Conservation (phyloP, 305 asterid species). For the Fraxinus dipetala region DNA sequence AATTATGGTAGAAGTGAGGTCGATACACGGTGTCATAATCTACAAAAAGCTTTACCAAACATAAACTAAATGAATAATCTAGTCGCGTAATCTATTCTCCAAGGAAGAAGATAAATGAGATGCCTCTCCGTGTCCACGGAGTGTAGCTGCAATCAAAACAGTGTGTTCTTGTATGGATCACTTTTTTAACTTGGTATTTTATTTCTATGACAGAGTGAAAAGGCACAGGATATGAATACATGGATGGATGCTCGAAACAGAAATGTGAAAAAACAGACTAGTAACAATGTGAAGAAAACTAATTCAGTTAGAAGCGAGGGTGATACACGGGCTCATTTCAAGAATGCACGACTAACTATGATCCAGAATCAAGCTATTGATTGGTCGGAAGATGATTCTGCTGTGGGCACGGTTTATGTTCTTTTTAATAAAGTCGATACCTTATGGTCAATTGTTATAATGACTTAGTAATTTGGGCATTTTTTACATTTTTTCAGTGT, state of each 20-base stretch:
- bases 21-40: not conserved
- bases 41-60: not conserved
- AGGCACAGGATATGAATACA: conserved; percentile 31
- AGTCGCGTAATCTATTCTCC: not conserved
- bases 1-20: not conserved
- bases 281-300: conserved; percentile 29
- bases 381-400: conserved; percentile 78
- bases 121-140: conserved; percentile 7
- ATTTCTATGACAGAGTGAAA: conserved; percentile 39
- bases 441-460: conserved; percentile 6
- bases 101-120: not conserved
- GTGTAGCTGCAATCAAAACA: not conserved
- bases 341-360: conserved; percentile 28
- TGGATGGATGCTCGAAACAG: conserved; percentile 27
- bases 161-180: conserved; percentile 6
- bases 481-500: conserved; percentile 40
- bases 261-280: conserved; percentile 34
- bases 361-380: conserved; percentile 38
- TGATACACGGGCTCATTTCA: conserved; percentile 29
- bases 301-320: conserved; percentile 36
- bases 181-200: conserved; percentile 6
- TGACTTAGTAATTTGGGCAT: conserved; percentile 18
- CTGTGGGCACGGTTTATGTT: conserved; percentile 47
- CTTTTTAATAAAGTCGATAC: conserved; percentile 5
- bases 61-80: not conserved